Base-by-base conservation (phyloP, 129 eudicot genomes). In the Lonicera japonica region DNA sequence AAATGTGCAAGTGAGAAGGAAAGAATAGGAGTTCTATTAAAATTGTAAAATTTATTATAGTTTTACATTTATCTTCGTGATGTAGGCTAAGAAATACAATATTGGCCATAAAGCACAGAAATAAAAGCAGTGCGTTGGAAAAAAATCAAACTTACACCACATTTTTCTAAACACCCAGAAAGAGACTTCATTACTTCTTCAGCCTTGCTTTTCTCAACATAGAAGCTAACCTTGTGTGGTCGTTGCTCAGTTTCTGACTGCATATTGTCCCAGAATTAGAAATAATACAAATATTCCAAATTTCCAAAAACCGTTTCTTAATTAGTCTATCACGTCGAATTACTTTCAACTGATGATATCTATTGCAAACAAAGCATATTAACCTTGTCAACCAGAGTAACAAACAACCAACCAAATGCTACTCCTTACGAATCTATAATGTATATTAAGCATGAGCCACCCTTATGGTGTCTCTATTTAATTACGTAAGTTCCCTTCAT, bases 171-270 rank as follows among this genome's bases (percentile, higher is more conserved):
- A 56, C 77, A 41, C 53, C 72, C 82, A 61, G 83, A 76, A 65
- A 92, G 96, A 71, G 77, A 72, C 68, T 74, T 82, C 66, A 58
- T 85, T 52, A 88, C 79, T 60, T 84, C 88, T 52, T 82, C 85
- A 47, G 95, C 96, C 58, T 80, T 88, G 54, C 85, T 95, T 77
- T 92, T 92, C 81, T 80, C 71, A 65, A 87, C 89, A 65, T 87
- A 72, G 66, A 87, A 92, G 79, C 98, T 88, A 55, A 73, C 94
- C 63, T 92, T 92, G 51, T 88, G 99, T 46, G 85, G 92, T 34
- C 96, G 88, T 79, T 87, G 95, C 66, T 87, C 96, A 15, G 95
- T 85, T 72, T 88, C 95, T 0, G 96, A 62, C 96, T 87, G 82
- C 86, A 89, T 47, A 17, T 45, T 1, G n/a, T n/a, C n/a, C n/a